These are phyloP conservation scores for Populus alba DNA, from an alignment of 345 rosid genomes.

Conservation along the genomic window DNA sequence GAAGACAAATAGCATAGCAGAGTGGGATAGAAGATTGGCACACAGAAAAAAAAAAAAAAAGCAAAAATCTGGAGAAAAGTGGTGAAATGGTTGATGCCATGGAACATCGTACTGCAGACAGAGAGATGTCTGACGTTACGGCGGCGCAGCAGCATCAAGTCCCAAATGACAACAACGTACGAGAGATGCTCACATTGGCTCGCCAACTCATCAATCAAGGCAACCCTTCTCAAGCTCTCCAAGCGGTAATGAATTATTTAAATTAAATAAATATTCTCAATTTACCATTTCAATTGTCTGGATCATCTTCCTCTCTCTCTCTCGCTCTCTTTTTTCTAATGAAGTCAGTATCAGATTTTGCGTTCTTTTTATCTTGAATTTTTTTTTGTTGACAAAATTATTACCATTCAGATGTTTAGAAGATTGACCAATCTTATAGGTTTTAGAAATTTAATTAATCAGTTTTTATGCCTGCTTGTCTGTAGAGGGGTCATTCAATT, in stretches of 20 bases:
- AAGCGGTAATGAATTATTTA: slow-evolving; percentile 48
- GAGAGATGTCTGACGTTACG: slow-evolving; percentile 34
- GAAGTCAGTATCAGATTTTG: too few species aligned
- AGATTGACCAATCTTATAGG: neutral
- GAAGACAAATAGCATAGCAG: neutral
- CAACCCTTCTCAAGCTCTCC: slow-evolving; percentile 84
- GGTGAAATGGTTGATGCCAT: slow-evolving; percentile 32
- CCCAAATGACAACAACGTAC: slow-evolving; percentile 21
- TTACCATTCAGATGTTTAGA: neutral
- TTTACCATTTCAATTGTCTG: neutral
- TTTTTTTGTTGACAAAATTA: neutral
- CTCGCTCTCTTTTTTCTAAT: too few species aligned
- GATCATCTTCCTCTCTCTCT: too few species aligned
- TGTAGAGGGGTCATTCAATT: neutral
- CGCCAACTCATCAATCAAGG: slow-evolving; percentile 73
- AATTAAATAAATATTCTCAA: too few species aligned
- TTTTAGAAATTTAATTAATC: neutral
- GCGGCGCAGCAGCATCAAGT: slow-evolving; percentile 5
- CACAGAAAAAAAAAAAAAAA: neutral
- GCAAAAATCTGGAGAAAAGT: neutral
- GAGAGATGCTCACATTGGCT: slow-evolving; percentile 60
- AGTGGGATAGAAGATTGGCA: neutral
- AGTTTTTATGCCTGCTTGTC: neutral
- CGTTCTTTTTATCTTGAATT: neutral
- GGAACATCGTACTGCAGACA: slow-evolving; percentile 30